A percentile compares a stretch with the other conserved stretches of the same genome.
Evolutionary conservation across 2,329 filamentous ascomycete genomes (phyloP).

Genomic region (Arthroderma sp.): DNA sequence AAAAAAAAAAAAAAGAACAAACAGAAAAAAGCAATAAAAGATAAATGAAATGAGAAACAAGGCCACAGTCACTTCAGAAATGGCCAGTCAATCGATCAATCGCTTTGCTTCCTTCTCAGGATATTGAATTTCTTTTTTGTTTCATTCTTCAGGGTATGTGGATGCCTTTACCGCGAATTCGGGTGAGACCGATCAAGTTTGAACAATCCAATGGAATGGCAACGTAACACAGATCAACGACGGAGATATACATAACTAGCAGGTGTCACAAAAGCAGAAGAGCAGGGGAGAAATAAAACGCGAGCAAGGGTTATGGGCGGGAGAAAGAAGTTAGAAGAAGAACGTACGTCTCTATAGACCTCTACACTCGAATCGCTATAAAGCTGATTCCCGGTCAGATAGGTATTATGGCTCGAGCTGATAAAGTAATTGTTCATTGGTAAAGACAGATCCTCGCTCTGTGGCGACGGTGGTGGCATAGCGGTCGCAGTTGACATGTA

Average conservation of each 20-base stretch:
- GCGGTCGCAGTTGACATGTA: conserved; percentile 38
- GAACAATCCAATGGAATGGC: too few relatives aligned
- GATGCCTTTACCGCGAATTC: too few relatives aligned
- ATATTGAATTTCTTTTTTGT: too few relatives aligned
- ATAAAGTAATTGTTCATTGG: conserved; percentile 86
- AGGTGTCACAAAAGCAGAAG: neutral
- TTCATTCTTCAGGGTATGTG: too few relatives aligned
- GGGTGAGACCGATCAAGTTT: too few relatives aligned
- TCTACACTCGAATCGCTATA: conserved; percentile 63
- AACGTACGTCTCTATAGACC: conserved; percentile 59
- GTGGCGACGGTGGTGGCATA: conserved; percentile 19
- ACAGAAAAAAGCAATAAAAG: neutral
- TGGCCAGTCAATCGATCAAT: too few relatives aligned
- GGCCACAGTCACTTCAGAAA: neutral
- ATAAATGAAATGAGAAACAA: neutral
- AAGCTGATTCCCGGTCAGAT: conserved; percentile 75
- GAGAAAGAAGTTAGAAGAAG: neutral
- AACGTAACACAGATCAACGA: too few relatives aligned
- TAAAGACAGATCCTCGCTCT: conserved; percentile 45
- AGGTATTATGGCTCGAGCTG: conserved; percentile 90
- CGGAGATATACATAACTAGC: too few relatives aligned
- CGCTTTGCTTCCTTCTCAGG: too few relatives aligned
- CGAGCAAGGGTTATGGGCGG: neutral
- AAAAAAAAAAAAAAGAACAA: neutral
- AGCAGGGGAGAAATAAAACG: neutral